Evolutionary conservation across 306 rosid genomes (phyloP).

Genomic region (Lathyrus aphaca): DNA sequence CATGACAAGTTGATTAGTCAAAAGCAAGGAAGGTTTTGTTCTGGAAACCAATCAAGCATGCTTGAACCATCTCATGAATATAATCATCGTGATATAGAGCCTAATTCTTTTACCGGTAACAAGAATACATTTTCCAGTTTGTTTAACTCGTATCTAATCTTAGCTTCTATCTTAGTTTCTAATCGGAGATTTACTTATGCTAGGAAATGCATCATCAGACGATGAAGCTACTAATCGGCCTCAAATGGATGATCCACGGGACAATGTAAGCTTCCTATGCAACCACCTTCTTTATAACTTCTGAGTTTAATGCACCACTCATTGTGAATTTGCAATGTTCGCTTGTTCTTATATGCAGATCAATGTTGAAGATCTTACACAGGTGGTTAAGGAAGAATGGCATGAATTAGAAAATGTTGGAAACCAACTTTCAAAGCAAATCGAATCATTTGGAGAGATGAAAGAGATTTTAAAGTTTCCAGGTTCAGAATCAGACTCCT

Average conservation of each 20-base stretch:
- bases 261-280: conserved; percentile 52
- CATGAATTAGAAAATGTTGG: conserved; percentile 43
- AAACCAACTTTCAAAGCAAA: conserved; percentile 45
- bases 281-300: background rate
- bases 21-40: conserved; percentile 47
- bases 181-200: conserved; percentile 43
- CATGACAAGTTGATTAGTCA: conserved; percentile 53
- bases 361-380: too few species aligned
- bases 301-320: conserved; percentile 8
- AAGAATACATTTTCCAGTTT: conserved; percentile 35
- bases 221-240: conserved; percentile 36
- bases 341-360: too few species aligned
- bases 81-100: conserved; percentile 37
- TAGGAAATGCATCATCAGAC: conserved; percentile 45
- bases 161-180: conserved; percentile 41
- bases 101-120: conserved; percentile 37
- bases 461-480: conserved; percentile 37
- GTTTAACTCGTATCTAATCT: conserved; percentile 43
- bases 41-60: conserved; percentile 41
- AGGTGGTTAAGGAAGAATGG: too few species aligned
- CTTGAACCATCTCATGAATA: conserved; percentile 41
- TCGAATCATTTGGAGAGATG: conserved; percentile 42
- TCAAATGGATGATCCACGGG: conserved; percentile 27
- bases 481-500: background rate
- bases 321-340: too few species aligned